These are phyloP conservation scores for Trichoderma gracile DNA, from an alignment of 2,329 filamentous ascomycete species.

Conservation along the genomic window DNA sequence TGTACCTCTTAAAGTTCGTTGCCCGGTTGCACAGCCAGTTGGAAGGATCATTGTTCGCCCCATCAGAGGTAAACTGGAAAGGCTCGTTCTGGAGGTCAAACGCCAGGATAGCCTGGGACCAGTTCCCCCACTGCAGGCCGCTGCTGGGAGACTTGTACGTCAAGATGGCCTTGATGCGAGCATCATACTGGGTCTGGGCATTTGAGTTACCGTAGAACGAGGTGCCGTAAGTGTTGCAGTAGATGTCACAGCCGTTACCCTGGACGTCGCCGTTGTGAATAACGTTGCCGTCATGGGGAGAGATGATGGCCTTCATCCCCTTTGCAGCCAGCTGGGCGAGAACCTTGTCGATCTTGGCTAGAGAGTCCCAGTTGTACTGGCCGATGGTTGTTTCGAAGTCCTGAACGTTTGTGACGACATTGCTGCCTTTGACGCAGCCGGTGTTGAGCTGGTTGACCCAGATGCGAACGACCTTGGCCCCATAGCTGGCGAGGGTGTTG, in stretches of 20 bases:
- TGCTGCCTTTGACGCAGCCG: slow-evolving; percentile 29
- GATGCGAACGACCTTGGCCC: slow-evolving; percentile 28
- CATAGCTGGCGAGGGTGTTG: slow-evolving; percentile 24
- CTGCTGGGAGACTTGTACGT: slow-evolving; percentile 37
- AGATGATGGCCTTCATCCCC: slow-evolving; percentile 29
- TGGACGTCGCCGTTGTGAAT: slow-evolving; percentile 1
- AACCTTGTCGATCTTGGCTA: slow-evolving; percentile 27
- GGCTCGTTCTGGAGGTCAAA: slow-evolving; percentile 42
- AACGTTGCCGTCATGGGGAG: slow-evolving; percentile 28
- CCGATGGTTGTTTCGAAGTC: slow-evolving; percentile 28
- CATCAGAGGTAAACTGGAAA: slow-evolving; percentile 27
- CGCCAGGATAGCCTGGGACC: slow-evolving; percentile 37
- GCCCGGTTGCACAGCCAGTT: slow-evolving; percentile 39
- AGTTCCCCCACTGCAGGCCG: slow-evolving; percentile 37
- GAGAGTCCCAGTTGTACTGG: slow-evolving; percentile 28
- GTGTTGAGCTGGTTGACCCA: slow-evolving; percentile 26
- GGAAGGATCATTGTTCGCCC: slow-evolving; percentile 1
- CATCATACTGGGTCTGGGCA: slow-evolving; percentile 36
- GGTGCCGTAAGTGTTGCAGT: slow-evolving; percentile 29
- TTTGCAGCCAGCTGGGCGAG: slow-evolving; percentile 16
- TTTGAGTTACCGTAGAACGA: slow-evolving; percentile 36
- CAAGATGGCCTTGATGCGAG: slow-evolving; percentile 35
- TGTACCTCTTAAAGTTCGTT: slow-evolving; percentile 29
- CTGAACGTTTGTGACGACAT: slow-evolving; percentile 19
- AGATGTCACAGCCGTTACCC: slow-evolving; percentile 21